Percentiles rank a stretch among this genome's conserved stretches.
Evolutionary conservation across 768 basidiomycete species (phyloP).

Genomic region (Tricholoma furcatifolium): DNA sequence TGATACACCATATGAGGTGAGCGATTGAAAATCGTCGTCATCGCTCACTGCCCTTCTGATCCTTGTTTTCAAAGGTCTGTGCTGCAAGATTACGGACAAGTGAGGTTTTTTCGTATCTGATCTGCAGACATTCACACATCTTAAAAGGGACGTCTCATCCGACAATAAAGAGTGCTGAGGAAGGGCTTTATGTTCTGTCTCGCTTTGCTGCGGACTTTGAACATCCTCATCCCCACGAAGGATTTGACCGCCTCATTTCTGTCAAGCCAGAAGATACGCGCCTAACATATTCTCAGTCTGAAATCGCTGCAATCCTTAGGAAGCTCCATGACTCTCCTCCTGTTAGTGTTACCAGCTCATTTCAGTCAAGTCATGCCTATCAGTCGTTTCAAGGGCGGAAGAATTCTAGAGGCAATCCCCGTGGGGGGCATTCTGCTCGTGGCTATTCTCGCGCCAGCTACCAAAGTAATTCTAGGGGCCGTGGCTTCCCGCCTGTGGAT

Average conservation of each 20-base stretch:
- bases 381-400: slow-evolving; percentile 18
- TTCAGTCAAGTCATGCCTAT: slow-evolving; percentile 9
- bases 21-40: slow-evolving; percentile 18
- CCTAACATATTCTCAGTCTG: slow-evolving; percentile 48
- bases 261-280: slow-evolving; percentile 40
- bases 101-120: slow-evolving; percentile 35
- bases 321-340: slow-evolving; percentile 47
- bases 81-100: slow-evolving; percentile 57
- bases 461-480: slow-evolving; percentile 14
- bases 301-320: slow-evolving; percentile 50
- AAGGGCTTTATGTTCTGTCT: slow-evolving; percentile 59
- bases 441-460: slow-evolving; percentile 19
- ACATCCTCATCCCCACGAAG: slow-evolving; percentile 57
- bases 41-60: slow-evolving; percentile 5
- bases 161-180: slow-evolving; percentile 63
- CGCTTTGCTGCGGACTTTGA: slow-evolving; percentile 64
- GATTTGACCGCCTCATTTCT: slow-evolving; percentile 58
- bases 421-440: slow-evolving; percentile 23
- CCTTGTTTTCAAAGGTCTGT: slow-evolving; percentile 46
- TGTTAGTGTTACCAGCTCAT: slow-evolving; percentile 20
- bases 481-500: slow-evolving; percentile 7
- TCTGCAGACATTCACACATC: slow-evolving; percentile 7
- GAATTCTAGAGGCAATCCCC: slow-evolving; percentile 19
- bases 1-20: slow-evolving; percentile 73
- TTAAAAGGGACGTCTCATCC: slow-evolving; percentile 67